phyloP scores from a whole-genome alignment of 805 yeast genomes.

The Candida tibetensis region DNA sequence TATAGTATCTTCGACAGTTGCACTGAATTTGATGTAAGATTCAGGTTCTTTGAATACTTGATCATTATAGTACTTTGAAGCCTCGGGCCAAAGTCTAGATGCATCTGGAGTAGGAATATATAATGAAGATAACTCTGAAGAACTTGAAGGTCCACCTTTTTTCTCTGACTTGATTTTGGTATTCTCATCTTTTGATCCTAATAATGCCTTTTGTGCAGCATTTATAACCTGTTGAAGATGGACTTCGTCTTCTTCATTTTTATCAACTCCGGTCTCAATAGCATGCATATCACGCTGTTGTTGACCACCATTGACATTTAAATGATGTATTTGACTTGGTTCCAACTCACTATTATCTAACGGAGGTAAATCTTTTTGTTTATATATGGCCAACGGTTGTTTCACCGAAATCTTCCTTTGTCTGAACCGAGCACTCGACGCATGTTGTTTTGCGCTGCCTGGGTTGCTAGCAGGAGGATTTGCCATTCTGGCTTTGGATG shows the following conservation, averaged over 20 bases:
- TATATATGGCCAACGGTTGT: conserved; percentile 74
- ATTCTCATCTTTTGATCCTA: conserved; percentile 33
- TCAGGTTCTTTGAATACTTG: conserved; percentile 64
- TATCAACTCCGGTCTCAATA: conserved; percentile 96
- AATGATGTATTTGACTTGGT: conserved; percentile 42
- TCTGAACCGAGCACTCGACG: conserved; percentile 68
- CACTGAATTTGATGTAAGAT: conserved; percentile 81
- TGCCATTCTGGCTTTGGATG: conserved; percentile 34
- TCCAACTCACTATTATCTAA: conserved; percentile 51
- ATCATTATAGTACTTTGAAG: conserved; percentile 64
- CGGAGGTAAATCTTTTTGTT: conserved; percentile 78
- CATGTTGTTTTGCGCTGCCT: conserved; percentile 30
- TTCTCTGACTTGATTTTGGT: conserved; percentile 27
- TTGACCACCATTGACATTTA: conserved; percentile 42
- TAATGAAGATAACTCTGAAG: conserved; percentile 29
- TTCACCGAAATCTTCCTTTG: conserved; percentile 94
- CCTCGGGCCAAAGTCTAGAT: conserved; percentile 76
- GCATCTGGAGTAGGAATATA: conserved; percentile 98
- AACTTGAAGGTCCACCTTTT: not conserved
- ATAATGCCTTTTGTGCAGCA: conserved; percentile 67
- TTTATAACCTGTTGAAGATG: conserved; percentile 90
- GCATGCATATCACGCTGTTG: conserved; percentile 85
- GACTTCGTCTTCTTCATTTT: conserved; percentile 94
- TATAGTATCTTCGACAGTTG: conserved; percentile 92
- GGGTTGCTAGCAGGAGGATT: conserved; percentile 38